These are phyloP conservation scores for Ceratobasidium sp. DNA, from an alignment of 1,284 basidiomycete species.

Conservation along the genomic window DNA sequence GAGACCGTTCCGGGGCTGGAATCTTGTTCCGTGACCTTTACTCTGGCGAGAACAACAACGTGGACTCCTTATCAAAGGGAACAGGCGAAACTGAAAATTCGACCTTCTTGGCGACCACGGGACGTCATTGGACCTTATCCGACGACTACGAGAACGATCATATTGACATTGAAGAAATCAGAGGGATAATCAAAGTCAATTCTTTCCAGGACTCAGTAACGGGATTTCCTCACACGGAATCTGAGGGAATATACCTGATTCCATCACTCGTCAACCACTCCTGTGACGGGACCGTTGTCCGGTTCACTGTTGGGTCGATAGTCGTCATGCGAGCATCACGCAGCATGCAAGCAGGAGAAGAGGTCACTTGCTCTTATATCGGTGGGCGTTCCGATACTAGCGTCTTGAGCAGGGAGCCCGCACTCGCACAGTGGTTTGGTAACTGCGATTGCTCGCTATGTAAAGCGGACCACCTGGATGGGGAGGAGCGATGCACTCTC, in stretches of 20 bases:
- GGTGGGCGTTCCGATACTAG: background rate
- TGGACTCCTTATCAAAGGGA: background rate
- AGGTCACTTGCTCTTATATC: constrained; percentile 29
- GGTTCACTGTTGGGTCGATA: constrained; percentile 52
- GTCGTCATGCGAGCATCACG: constrained; percentile 51
- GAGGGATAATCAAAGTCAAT: constrained; percentile 45
- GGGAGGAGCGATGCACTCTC: constrained; percentile 12
- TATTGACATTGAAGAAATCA: constrained; percentile 46
- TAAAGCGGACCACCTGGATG: constrained; percentile 42
- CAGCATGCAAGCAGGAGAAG: constrained; percentile 34
- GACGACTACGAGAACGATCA: constrained; percentile 13
- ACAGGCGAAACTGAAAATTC: background rate
- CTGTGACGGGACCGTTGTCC: constrained; percentile 53
- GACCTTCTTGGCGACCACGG: background rate
- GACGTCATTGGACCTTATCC: background rate
- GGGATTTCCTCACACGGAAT: background rate
- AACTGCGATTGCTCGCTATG: constrained; percentile 45
- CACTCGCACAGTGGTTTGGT: constrained; percentile 1
- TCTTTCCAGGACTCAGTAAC: constrained; percentile 31
- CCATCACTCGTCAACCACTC: constrained; percentile 58
- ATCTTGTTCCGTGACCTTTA: constrained; percentile 46
- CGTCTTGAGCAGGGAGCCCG: constrained; percentile 7
- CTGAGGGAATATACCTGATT: constrained; percentile 53
- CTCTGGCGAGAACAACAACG: constrained; percentile 32
- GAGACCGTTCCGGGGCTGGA: constrained; percentile 44